A percentile compares a stretch with the other conserved stretches of the same genome.
Evolutionary conservation across 208 protist genomes (phyloP).

Genomic region (Leishmania turanica): DNA sequence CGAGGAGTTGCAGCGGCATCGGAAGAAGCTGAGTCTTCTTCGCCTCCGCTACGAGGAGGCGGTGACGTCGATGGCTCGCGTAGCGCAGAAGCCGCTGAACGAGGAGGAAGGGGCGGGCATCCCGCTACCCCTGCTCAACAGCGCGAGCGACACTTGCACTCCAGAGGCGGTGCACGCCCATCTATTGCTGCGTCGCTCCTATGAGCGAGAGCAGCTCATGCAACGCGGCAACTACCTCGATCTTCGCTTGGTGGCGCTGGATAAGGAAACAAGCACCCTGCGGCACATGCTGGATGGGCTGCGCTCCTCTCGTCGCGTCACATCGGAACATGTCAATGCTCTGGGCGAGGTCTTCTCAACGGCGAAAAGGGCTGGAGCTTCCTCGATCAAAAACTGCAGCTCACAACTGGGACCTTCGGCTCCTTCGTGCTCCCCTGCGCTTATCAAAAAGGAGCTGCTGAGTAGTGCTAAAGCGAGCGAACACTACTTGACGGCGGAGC

Average conservation of each 20-base stretch:
- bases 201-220: slow-evolving; percentile 75
- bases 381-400: background rate
- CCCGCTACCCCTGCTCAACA: slow-evolving; percentile 11
- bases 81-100: slow-evolving; percentile 37
- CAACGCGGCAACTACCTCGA: slow-evolving; percentile 79
- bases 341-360: background rate
- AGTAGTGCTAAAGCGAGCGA: slow-evolving; percentile 9
- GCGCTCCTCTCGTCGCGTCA: slow-evolving; percentile 10
- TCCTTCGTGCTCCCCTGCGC: background rate
- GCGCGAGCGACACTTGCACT: slow-evolving; percentile 1
- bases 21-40: slow-evolving; percentile 36
- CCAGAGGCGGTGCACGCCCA: slow-evolving; percentile 75
- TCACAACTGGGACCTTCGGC: background rate
- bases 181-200: slow-evolving; percentile 63
- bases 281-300: slow-evolving; percentile 55
- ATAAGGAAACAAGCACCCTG: slow-evolving; percentile 62
- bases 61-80: slow-evolving; percentile 39
- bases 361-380: background rate
- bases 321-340: background rate
- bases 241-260: slow-evolving; percentile 62
- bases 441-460: slow-evolving; percentile 22
- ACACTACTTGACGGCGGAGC: slow-evolving; percentile 26
- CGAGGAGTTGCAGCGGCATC: slow-evolving; percentile 46
- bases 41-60: slow-evolving; percentile 57
- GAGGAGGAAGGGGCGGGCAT: slow-evolving; percentile 19